Conservation (phyloP, 164 flowering plant genomes). For the Annona squamosa region DNA sequence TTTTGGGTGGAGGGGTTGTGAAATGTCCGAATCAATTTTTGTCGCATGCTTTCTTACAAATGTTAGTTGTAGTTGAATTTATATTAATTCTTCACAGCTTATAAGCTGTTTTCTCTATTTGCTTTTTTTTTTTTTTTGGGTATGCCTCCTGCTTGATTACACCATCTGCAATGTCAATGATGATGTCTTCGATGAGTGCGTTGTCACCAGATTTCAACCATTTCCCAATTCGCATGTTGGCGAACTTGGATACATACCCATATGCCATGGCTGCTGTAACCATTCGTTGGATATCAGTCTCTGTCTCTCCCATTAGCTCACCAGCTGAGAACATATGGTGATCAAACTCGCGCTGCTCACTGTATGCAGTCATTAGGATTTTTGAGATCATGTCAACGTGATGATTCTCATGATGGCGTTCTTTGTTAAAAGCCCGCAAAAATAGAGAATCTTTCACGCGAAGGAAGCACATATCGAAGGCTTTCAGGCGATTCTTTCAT, state of each 20-base stretch:
- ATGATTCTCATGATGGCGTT: too few species aligned
- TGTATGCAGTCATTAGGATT: too few species aligned
- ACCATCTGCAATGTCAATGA: slow-evolving; percentile 70
- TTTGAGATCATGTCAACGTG: too few species aligned
- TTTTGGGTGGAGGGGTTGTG: too few species aligned
- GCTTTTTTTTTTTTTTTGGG: too few species aligned
- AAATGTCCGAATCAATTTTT: too few species aligned
- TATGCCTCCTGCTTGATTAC: slow-evolving; percentile 61
- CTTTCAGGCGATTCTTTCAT: slow-evolving; percentile 11
- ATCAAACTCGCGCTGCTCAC: slow-evolving; percentile 54
- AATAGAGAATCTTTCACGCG: too few species aligned
- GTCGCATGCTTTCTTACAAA: too few species aligned
- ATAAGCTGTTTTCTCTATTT: too few species aligned
- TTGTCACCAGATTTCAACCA: slow-evolving; percentile 91
- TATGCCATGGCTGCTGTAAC: slow-evolving; percentile 78
- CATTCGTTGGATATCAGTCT: slow-evolving; percentile 86
- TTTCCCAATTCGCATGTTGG: slow-evolving; percentile 91
- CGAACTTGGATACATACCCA: slow-evolving; percentile 71
- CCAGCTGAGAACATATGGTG: slow-evolving; percentile 87
- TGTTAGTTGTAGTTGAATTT: too few species aligned
- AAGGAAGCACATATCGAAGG: slow-evolving; percentile 19
- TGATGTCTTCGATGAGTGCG: slow-evolving; percentile 74
- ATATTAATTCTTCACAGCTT: too few species aligned
- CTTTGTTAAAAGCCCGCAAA: too few species aligned
- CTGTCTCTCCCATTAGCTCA: slow-evolving; percentile 98